Conservation (phyloP, 2,329 filamentous ascomycete genomes). For the Ophidiomyces ophidiicola region DNA sequence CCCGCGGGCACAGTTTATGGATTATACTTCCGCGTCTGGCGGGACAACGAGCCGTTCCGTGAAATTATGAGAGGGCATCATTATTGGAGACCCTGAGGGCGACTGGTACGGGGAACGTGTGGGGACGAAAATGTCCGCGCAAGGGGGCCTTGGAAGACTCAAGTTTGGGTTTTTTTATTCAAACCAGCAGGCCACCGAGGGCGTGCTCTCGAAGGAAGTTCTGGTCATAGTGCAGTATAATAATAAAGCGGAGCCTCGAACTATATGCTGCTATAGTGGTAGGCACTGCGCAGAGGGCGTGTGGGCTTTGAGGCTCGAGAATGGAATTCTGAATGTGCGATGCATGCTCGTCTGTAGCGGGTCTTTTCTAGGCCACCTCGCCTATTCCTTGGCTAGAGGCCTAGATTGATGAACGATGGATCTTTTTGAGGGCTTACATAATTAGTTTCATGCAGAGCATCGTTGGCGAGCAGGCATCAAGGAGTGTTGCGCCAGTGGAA, state of each 20-base stretch:
- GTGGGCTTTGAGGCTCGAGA: neutral
- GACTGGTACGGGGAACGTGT: neutral
- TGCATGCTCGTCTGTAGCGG: neutral
- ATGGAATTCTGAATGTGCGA: neutral
- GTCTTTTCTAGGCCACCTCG: neutral
- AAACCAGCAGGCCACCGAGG: too few relatives aligned
- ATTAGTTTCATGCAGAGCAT: slow-evolving; percentile 5
- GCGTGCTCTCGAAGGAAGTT: too few relatives aligned
- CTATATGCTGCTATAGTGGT: too few relatives aligned
- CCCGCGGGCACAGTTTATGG: too few relatives aligned
- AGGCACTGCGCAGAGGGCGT: too few relatives aligned
- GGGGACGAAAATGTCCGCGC: slow-evolving; percentile 5
- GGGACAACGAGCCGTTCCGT: slow-evolving; percentile 3
- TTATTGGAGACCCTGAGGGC: neutral
- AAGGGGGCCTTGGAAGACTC: slow-evolving; percentile 2
- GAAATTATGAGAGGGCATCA: neutral
- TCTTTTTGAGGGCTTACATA: slow-evolving; percentile 1
- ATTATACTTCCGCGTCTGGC: neutral
- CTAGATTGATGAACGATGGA: slow-evolving; percentile 5
- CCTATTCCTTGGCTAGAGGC: neutral
- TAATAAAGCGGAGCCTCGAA: too few relatives aligned
- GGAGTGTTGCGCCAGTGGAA: neutral
- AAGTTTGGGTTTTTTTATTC: neutral
- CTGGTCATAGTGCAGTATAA: too few relatives aligned
- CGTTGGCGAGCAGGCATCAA: neutral